Base-by-base conservation (phyloP, 208 protist genomes). In the Angomonas ambiguus region DNA sequence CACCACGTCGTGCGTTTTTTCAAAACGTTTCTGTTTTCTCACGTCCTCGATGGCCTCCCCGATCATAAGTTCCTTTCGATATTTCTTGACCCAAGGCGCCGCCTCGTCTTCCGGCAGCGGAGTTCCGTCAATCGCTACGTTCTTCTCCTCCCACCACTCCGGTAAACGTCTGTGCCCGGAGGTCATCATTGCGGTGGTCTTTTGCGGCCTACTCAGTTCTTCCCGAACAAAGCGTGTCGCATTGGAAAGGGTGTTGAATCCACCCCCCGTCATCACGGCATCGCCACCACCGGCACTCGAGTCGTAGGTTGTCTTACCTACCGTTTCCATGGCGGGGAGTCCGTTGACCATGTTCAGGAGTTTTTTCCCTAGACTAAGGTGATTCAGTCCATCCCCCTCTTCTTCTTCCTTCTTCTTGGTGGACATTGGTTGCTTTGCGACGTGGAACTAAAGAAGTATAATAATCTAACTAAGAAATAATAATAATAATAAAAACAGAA, bases 101-200 rank as follows among this genome's bases (percentile, higher is more conserved):
- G 48, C 48, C 33, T 32, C 65, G 49, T 89, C 79, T 1, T 85
- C 76, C 3, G 68, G 82, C 30, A 95, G 73, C 10, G 80, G 81
- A 1, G 79, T 77, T 28, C 89, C 89, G 48, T 90, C 76, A 57
- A 95, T 92, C 59, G 79, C 69, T 38, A 86, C 75, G 65, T 90
- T 74, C 71, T 92, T 92, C 65, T 85, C 71, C 66, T 93, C 84
- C 65, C 92, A 41, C 87, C 89, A 95, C 64, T 71, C 59, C n/a
- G 89, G 89, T 1, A 78, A 71, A 20, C 84, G 83, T 27, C 69
- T 72, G 72, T 90, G 86, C 0, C 76, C 45, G 65, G 87, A 69
- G 22, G 78, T 80, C 51, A 56, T 55, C 16, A 75, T 48, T 38
- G 66, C 51, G 31, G 35, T 59, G 49, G 63, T 61, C 28, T 51